Evolutionary conservation across 148 eudicot genomes (phyloP).

Genomic region (Vaccinium myrtillus): DNA sequence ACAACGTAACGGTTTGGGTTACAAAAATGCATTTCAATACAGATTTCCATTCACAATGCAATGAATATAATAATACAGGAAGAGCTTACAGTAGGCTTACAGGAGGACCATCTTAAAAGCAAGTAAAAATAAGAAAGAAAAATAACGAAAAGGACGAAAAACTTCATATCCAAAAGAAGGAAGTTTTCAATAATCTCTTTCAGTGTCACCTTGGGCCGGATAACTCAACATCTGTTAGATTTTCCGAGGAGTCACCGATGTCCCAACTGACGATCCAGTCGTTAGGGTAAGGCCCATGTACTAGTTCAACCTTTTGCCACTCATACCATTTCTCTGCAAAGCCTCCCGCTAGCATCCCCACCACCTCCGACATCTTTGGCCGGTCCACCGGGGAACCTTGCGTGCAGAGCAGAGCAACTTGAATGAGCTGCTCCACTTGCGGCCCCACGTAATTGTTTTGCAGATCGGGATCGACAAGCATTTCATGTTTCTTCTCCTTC

Average conservation of each 20-base stretch:
- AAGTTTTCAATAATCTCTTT: background rate
- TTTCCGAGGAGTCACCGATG: conserved; percentile 75
- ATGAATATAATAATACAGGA: conserved; percentile 13
- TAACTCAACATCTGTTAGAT: conserved; percentile 67
- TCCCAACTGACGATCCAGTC: conserved; percentile 87
- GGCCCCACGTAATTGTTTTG: conserved; percentile 56
- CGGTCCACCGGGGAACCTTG: conserved; percentile 75
- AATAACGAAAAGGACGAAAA: no score
- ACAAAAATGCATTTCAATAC: conserved; percentile 29
- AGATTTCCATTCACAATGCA: conserved; percentile 38
- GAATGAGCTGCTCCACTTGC: conserved; percentile 80
- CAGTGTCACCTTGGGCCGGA: conserved; percentile 70
- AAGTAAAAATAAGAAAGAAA: no score
- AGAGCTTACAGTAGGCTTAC: conserved; percentile 23
- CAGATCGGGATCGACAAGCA: conserved; percentile 85
- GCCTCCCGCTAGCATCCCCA: conserved; percentile 85
- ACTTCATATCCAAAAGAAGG: no score
- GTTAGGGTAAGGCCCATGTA: conserved; percentile 51
- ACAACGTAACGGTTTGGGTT: background rate
- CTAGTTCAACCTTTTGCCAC: conserved; percentile 79
- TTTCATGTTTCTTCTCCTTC: conserved; percentile 74
- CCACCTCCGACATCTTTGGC: conserved; percentile 86
- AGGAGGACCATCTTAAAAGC: background rate
- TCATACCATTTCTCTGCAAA: conserved; percentile 84
- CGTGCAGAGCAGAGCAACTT: conserved; percentile 76